These are phyloP conservation scores for Lignosus rhinocerotis DNA, from an alignment of 1,284 basidiomycete species.

Conservation along the genomic window DNA sequence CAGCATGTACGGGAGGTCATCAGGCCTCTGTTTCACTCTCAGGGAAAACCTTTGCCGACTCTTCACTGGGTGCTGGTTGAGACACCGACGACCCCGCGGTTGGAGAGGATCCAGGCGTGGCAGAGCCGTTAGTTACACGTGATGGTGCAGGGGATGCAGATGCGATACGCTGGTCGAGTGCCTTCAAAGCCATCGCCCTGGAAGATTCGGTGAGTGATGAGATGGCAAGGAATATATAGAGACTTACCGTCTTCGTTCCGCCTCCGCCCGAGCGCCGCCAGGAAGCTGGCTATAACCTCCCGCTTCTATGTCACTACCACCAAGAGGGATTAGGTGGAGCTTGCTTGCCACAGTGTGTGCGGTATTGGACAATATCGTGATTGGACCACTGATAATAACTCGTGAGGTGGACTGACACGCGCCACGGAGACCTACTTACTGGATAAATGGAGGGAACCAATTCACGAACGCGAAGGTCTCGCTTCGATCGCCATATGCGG, in stretches of 20 bases:
- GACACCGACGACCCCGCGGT: constrained; percentile 3
- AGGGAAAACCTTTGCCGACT: constrained; percentile 6
- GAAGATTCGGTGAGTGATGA: constrained; percentile 16
- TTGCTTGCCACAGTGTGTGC: constrained; percentile 72
- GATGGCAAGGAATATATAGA: neutral
- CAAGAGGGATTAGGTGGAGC: constrained; percentile 77
- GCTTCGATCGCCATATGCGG: constrained; percentile 85
- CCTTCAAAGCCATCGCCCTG: constrained; percentile 92
- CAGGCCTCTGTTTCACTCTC: constrained; percentile 4
- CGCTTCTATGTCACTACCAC: constrained; percentile 66
- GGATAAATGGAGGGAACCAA: constrained; percentile 95
- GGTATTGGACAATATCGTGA: constrained; percentile 69
- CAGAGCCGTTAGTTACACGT: constrained; percentile 37
- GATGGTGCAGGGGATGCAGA: constrained; percentile 45
- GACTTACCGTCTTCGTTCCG: constrained; percentile 83
- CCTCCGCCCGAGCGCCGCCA: constrained; percentile 87
- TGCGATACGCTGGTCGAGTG: constrained; percentile 90
- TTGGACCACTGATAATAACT: constrained; percentile 48
- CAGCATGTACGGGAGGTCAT: neutral
- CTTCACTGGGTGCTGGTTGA: constrained; percentile 1
- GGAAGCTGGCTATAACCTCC: constrained; percentile 77
- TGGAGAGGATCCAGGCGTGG: constrained; percentile 18
- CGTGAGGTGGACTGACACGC: constrained; percentile 28
- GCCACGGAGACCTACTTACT: constrained; percentile 55
- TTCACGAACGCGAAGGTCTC: constrained; percentile 96